Base-by-base conservation (phyloP, 2,329 filamentous ascomycete species). In the Xylariaceae sp. region DNA sequence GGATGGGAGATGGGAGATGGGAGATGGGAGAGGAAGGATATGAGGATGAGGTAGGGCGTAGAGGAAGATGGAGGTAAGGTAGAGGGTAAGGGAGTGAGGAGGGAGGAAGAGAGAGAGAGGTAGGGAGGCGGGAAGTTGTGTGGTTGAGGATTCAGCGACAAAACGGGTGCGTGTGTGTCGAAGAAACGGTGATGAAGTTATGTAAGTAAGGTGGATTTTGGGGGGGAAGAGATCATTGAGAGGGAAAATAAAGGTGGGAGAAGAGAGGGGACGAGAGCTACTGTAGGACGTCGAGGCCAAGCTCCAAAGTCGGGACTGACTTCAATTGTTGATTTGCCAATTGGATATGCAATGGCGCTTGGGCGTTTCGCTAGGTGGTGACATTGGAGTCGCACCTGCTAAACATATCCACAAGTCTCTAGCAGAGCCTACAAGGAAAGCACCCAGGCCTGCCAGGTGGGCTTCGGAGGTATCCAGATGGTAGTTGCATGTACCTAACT, bases 261-360 rank as follows among this genome's bases (percentile, higher is more conserved):
- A 21, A 28, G 53, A 44, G 57, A 57, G 57, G 60, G 58, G 50
- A 53, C 39, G 45, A 36, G 46, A 43, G 49, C 19, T n/a, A n/a
- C n/a, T n/a, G n/a, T n/a, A 31, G 51, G 40, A 41, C 28, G 40
- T 53, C 41, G 16, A 53, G 24, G 59, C 59, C 56, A 59, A 53
- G 53, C 56, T 55, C 59, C 49, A 62, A 58, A 54, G 44, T 45
- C 52, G 60, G 53, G 52, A 60, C 56, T 43, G 49, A 29, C 48
- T 53, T 39, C 33, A 60, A 53, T 43, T 56, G 44, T 60, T 62
- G 60, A 62, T 62, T 62, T 62, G 56, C 60, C 60, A 60, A 62
- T 62, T 53, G 52, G 45, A 21, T 21, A 53, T 53, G 56, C 56
- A 47, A 49, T 48, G 48, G 58, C 59, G 56, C 59, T 56, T 59